A percentile compares a stretch with the other conserved stretches of the same genome.
phyloP scores from a whole-genome alignment of 2,329 filamentous ascomycete species.

The Leptosphaerulina australis region DNA sequence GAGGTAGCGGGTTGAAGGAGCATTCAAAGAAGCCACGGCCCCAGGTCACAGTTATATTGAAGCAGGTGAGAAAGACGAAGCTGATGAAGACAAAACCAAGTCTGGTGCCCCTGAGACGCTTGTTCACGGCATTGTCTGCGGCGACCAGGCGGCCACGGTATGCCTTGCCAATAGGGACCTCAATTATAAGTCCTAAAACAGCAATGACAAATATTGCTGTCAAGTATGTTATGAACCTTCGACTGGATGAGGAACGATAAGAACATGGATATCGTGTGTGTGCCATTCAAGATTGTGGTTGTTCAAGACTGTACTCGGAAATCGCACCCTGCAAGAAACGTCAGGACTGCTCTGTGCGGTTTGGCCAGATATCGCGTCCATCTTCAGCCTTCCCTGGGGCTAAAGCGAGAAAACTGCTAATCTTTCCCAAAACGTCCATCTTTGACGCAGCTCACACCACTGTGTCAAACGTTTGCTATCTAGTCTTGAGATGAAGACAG shows the following conservation, averaged over 20 bases:
- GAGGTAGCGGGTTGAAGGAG: constrained; percentile 23
- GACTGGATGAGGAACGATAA: constrained; percentile 19
- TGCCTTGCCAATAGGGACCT: constrained; percentile 25
- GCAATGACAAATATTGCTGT: constrained; percentile 24
- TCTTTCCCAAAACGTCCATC: not conserved
- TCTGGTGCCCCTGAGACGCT: constrained; percentile 23
- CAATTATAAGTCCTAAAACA: constrained; percentile 23
- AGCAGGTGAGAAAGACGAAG: constrained; percentile 17
- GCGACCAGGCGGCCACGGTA: constrained; percentile 28
- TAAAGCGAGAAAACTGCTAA: not conserved
- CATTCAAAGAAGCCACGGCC: constrained; percentile 25
- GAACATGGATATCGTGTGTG: too few species aligned
- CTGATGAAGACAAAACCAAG: constrained; percentile 7
- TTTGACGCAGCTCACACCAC: not conserved
- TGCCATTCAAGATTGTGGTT: constrained; percentile 28
- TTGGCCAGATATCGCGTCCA: not conserved
- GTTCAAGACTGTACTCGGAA: constrained; percentile 26
- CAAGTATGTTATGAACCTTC: not conserved
- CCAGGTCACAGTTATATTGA: constrained; percentile 22
- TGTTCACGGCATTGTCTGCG: constrained; percentile 27
- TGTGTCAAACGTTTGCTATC: not conserved
- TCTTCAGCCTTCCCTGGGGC: not conserved
- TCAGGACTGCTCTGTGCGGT: too few species aligned
- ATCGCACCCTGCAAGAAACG: constrained; percentile 14
- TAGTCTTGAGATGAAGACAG: too few species aligned